These are phyloP conservation scores for Waltiozyma sp. DNA, from an alignment of 1,139 yeast genomes.

Conservation along the genomic window DNA sequence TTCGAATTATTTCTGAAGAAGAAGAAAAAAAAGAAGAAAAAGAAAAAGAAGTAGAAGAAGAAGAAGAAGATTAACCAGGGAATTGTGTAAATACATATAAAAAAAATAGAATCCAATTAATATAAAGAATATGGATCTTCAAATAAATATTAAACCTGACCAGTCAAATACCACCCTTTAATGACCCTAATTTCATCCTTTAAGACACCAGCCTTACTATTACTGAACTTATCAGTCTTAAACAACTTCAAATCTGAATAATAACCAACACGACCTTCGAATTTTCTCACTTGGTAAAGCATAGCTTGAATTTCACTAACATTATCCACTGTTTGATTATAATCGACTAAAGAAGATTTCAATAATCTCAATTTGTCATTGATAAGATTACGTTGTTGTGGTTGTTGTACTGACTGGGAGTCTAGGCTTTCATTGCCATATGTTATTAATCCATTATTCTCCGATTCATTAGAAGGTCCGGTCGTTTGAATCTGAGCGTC, in stretches of 20 bases:
- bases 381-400: conserved; percentile 3
- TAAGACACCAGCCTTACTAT: conserved; percentile 10
- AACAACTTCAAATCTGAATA: conserved; percentile 28
- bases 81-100: too few species aligned
- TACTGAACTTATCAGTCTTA: too few species aligned
- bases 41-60: too few species aligned
- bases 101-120: too few species aligned
- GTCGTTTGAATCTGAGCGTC: conserved; percentile 29
- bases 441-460: too few species aligned
- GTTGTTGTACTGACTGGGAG: conserved; percentile 2
- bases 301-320: conserved; percentile 23
- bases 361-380: conserved; percentile 12
- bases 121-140: background rate
- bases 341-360: background rate
- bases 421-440: background rate
- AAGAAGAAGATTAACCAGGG: too few species aligned
- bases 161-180: conserved; percentile 26
- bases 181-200: conserved; percentile 21
- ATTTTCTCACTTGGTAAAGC: conserved; percentile 29
- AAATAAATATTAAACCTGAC: conserved; percentile 19
- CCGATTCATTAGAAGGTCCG: too few species aligned
- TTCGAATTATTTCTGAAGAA: too few species aligned
- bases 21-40: too few species aligned
- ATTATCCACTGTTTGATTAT: background rate
- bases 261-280: conserved; percentile 18